Evolutionary conservation across 2,329 filamentous ascomycete genomes (phyloP).

Genomic region (Fusarium cyanostomum): DNA sequence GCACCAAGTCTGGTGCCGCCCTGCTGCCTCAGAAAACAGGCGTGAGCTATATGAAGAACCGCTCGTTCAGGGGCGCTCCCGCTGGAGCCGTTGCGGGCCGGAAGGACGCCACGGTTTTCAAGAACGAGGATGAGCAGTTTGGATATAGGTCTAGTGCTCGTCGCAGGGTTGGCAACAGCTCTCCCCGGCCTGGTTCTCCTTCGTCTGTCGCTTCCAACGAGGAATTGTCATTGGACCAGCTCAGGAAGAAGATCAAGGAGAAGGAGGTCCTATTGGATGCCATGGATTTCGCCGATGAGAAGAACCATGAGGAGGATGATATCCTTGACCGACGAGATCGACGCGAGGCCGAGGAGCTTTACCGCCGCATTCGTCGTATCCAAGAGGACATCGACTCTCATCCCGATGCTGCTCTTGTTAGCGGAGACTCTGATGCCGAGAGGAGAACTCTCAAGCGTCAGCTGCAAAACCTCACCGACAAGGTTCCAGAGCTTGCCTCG

Average conservation of each 20-base stretch:
- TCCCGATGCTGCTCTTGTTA: constrained; percentile 75
- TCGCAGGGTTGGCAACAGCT: constrained; percentile 80
- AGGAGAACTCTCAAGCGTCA: constrained; percentile 86
- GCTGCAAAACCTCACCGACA: constrained; percentile 87
- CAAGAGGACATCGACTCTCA: constrained; percentile 96
- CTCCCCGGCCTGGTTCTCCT: constrained; percentile 82
- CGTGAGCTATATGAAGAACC: constrained; percentile 97
- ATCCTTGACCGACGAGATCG: constrained; percentile 89
- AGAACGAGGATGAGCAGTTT: constrained; percentile 93
- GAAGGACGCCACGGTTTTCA: constrained; percentile 96
- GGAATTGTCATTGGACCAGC: constrained; percentile 84
- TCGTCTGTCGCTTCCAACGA: constrained; percentile 76
- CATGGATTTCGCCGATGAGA: constrained; percentile 95
- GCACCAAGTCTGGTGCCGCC: constrained; percentile 89
- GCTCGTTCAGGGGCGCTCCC: constrained; percentile 81
- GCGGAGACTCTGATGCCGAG: constrained; percentile 87
- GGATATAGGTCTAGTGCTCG: constrained; percentile 95
- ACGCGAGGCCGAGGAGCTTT: constrained; percentile 92
- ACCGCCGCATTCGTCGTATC: constrained; percentile 87
- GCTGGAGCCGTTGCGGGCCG: constrained; percentile 68
- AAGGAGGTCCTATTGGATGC: constrained; percentile 95
- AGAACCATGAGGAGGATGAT: constrained; percentile 88
- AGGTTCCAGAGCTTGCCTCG: constrained; percentile 89
- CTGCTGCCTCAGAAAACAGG: constrained; percentile 94
- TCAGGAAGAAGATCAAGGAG: constrained; percentile 92